Conservation (phyloP, 345 rosid species). For the Clarkia xantiana region DNA sequence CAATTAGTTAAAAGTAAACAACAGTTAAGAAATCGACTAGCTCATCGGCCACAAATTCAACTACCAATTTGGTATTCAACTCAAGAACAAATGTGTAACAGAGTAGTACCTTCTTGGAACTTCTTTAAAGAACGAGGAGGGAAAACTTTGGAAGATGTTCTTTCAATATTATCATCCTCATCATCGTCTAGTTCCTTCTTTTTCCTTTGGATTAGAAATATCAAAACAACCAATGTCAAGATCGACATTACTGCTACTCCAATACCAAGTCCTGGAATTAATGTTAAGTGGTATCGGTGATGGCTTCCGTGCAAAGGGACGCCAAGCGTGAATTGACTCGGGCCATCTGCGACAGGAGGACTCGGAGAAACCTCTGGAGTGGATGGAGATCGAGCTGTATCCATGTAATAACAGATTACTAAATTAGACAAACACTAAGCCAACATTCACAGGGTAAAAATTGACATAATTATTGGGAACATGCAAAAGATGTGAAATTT, state of each 20-base stretch:
- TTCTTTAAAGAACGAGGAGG: constrained; percentile 34
- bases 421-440: neutral
- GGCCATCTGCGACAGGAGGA: constrained; percentile 54
- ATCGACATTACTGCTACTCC: constrained; percentile 48
- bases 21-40: too few species aligned
- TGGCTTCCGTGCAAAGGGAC: constrained; percentile 26
- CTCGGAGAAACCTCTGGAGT: constrained; percentile 43
- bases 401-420: constrained; percentile 13
- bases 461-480: too few species aligned
- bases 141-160: constrained; percentile 32
- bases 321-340: constrained; percentile 35
- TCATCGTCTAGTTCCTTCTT: constrained; percentile 48
- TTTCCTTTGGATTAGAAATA: constrained; percentile 59
- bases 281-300: constrained; percentile 45
- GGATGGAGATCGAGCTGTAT: constrained; percentile 26
- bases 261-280: constrained; percentile 53
- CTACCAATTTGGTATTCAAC: too few species aligned
- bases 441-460: neutral
- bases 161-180: constrained; percentile 28
- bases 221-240: constrained; percentile 41
- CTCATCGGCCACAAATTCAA: too few species aligned
- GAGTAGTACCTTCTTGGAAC: constrained; percentile 51
- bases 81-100: constrained; percentile 4
- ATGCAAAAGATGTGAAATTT: too few species aligned
- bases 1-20: too few species aligned